Evolutionary conservation across 164 flowering plant genomes (phyloP).

Genomic region (Piper betle): DNA sequence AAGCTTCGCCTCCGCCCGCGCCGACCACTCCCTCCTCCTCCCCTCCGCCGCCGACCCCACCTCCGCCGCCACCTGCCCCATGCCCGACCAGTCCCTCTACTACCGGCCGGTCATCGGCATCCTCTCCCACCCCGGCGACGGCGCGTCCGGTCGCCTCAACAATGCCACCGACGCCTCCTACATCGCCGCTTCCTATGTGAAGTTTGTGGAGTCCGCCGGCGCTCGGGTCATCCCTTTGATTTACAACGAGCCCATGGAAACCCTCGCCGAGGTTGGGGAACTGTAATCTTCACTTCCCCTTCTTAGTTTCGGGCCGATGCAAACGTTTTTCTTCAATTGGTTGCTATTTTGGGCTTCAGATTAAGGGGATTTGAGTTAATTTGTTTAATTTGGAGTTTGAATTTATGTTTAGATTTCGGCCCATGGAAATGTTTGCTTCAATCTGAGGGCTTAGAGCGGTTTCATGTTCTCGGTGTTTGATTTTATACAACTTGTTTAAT

Average conservation of each 20-base stretch:
- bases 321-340: too few species aligned
- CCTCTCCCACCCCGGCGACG: constrained; percentile 91
- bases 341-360: not conserved
- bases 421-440: too few species aligned
- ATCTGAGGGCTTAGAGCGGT: too few species aligned
- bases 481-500: too few species aligned
- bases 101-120: constrained; percentile 87
- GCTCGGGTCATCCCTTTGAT: constrained; percentile 90
- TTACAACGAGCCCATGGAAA: constrained; percentile 66
- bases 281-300: too few species aligned
- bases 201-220: constrained; percentile 90
- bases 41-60: constrained; percentile 2
- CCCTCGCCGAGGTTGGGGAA: constrained; percentile 33
- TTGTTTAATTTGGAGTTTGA: too few species aligned
- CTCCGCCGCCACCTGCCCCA: constrained; percentile 22
- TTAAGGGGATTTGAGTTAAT: too few species aligned
- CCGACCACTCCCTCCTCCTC: constrained; percentile 34
- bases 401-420: too few species aligned
- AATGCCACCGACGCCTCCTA: constrained; percentile 63
- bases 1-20: constrained; percentile 20
- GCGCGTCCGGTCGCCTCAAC: constrained; percentile 75
- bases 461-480: too few species aligned
- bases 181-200: constrained; percentile 92
- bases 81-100: constrained; percentile 43
- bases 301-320: too few species aligned